These are phyloP conservation scores for Hordeum pubiflorum DNA, from an alignment of 202 grass and related monocot species.

Conservation along the genomic window DNA sequence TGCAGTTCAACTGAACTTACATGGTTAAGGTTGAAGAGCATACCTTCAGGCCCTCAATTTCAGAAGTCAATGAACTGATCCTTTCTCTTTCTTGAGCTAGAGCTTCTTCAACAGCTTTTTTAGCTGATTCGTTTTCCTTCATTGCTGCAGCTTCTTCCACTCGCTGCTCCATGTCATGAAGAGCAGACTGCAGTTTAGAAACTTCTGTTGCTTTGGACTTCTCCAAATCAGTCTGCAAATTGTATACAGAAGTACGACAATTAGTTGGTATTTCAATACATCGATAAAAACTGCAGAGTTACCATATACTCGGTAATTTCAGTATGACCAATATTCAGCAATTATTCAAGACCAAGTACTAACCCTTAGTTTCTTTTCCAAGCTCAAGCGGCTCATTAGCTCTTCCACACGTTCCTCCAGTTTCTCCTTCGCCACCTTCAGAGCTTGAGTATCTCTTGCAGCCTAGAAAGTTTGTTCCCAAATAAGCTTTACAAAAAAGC, in stretches of 20 bases:
- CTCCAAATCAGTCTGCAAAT: conserved; percentile 64
- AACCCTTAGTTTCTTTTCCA: conserved; percentile 63
- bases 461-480: conserved; percentile 38
- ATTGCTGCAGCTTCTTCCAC: conserved; percentile 54
- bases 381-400: conserved; percentile 39
- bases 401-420: conserved; percentile 76
- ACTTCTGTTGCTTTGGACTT: conserved; percentile 60
- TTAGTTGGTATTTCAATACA: conserved; percentile 5
- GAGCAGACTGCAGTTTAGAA: conserved; percentile 49
- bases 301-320: background rate
- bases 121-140: conserved; percentile 54
- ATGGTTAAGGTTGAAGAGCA: background rate
- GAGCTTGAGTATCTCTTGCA: conserved; percentile 70
- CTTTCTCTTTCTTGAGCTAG: conserved; percentile 73
- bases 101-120: conserved; percentile 64
- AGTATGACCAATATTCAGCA: background rate
- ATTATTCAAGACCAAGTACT: conserved; percentile 32
- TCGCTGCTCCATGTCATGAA: conserved; percentile 55
- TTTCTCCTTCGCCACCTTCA: conserved; percentile 78
- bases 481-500: conserved; percentile 11
- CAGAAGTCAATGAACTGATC: conserved; percentile 49
- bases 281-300: conserved; percentile 3
- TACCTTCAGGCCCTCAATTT: conserved; percentile 64
- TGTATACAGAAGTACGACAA: conserved; percentile 20
- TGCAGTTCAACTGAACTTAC: background rate